Conservation (phyloP, 2,329 filamentous ascomycete genomes). For the Ambrosiella cleistominuta region DNA sequence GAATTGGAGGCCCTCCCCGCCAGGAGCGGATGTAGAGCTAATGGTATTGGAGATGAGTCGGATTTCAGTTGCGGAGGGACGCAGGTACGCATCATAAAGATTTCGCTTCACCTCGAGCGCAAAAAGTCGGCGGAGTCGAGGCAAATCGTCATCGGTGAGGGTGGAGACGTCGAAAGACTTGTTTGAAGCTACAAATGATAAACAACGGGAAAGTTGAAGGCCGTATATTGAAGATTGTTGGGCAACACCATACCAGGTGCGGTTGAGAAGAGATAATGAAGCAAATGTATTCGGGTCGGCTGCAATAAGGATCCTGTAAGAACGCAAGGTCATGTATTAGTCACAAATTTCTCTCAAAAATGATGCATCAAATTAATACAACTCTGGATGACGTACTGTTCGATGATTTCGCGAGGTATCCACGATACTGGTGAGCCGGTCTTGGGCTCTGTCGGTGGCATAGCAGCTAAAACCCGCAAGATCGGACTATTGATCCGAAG, state of each 20-base stretch:
- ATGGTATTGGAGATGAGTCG: slow-evolving; percentile 71
- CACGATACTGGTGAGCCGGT: background rate
- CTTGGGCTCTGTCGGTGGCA: background rate
- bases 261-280: slow-evolving; percentile 46
- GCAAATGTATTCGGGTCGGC: slow-evolving; percentile 48
- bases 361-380: background rate
- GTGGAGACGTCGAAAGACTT: slow-evolving; percentile 21
- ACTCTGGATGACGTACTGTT: background rate
- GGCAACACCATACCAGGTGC: slow-evolving; percentile 46
- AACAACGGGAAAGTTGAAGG: slow-evolving; percentile 42
- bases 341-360: no score
- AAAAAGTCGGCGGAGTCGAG: slow-evolving; percentile 46
- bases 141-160: slow-evolving; percentile 33
- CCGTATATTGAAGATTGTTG: slow-evolving; percentile 46
- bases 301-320: slow-evolving; percentile 38
- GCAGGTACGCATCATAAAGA: slow-evolving; percentile 58
- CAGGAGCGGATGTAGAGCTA: slow-evolving; percentile 66
- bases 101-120: slow-evolving; percentile 56
- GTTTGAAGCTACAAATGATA: slow-evolving; percentile 38
- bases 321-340: no score
- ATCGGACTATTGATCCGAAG: background rate
- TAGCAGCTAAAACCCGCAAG: background rate
- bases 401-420: background rate
- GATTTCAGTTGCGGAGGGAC: slow-evolving; percentile 52
- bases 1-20: slow-evolving; percentile 74